Base-by-base conservation (phyloP, 2,329 filamentous ascomycete species). In the Amauroascus niger region DNA sequence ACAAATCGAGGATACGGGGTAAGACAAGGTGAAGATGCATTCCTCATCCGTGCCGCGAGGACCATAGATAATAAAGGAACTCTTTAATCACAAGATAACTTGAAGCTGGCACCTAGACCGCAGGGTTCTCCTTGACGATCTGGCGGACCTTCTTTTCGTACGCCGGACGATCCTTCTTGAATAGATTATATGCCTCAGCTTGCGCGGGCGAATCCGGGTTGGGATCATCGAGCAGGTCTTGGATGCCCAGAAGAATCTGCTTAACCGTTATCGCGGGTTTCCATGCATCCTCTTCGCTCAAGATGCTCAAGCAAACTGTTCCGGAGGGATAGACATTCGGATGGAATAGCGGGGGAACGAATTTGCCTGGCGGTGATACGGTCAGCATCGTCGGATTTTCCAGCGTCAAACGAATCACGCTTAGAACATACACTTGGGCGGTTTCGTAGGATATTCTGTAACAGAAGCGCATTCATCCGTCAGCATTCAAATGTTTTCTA, bases 221-320 rank as follows among this genome's bases (percentile, higher is more conserved):
- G 14, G 94, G 93, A 64, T 96, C 91, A 69, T 98, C 86, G 39
- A 98, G 82, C 1, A 98, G 80, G 63, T 95, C 91, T 71, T 98
- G 93, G 55, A 98, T 95, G 47, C 93, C 93, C 1, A 97, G 79
- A 5, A 97, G 80, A 59, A 98, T 97, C 72, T 97, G 89, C 74
- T 96, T 97, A 69, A 98, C 88, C 0, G 93, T 98, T 65, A 98
- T 98, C 6, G 93, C 91, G 0, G 93, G 94, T 71, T 95, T 94
- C 93, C 94, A 98, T 6, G 87, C 90, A 69, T 98, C 93, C 64
- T 98, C 93, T 70, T 98, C 94, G 73, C 97, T 98, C 60, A 98
- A 74, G 61, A 98, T 98, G 26, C 88, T 95, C 20, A 98, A 79
- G 67, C 93, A 98, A 58, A 98, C 93, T 46, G 93, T 98, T 61